phyloP scores from a whole-genome alignment of 2,329 filamentous ascomycete genomes.

The Metarhizium anisopliae region DNA sequence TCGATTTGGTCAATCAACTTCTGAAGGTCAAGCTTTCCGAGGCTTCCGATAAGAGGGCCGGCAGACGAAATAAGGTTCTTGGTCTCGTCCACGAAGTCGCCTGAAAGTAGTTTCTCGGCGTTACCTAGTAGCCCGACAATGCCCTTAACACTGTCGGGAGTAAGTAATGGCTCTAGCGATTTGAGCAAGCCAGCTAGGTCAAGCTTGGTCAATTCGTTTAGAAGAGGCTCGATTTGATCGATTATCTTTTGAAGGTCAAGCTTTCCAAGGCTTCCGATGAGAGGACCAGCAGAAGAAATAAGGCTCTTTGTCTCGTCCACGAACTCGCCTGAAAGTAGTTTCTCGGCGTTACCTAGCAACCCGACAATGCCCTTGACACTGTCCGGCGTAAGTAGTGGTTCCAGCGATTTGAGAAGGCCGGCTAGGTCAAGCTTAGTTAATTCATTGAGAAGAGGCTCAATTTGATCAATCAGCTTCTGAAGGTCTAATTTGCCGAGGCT shows the following conservation, averaged over 20 bases:
- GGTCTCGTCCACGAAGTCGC: conserved; percentile 22
- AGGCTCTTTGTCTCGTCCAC: conserved; percentile 18
- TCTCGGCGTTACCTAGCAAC: conserved; percentile 20
- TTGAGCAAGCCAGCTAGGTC: conserved; percentile 12
- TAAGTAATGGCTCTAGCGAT: conserved; percentile 20
- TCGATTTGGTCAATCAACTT: conserved; percentile 22
- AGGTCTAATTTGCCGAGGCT: conserved; percentile 1
- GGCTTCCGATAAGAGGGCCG: conserved; percentile 21
- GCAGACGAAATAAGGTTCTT: conserved; percentile 18
- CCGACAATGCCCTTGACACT: conserved; percentile 22
- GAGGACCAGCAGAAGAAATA: not conserved
- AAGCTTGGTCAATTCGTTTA: conserved; percentile 5
- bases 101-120: conserved; percentile 20
- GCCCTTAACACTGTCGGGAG: conserved; percentile 19
- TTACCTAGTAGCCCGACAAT: conserved; percentile 25
- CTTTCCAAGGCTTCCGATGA: conserved; percentile 7
- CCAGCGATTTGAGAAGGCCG: conserved; percentile 16
- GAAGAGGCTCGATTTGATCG: conserved; percentile 18
- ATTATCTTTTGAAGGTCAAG: conserved; percentile 16
- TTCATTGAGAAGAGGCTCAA: conserved; percentile 21
- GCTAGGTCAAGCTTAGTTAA: conserved; percentile 23
- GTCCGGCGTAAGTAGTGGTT: conserved; percentile 18
- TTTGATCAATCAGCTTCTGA: conserved; percentile 10
- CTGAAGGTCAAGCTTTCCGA: conserved; percentile 24
- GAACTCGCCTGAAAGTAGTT: conserved; percentile 17